Evolutionary conservation across 768 basidiomycete species (phyloP), one percentile per base, ranked within the genome.

Genomic region (Boletus huronensis): DNA sequence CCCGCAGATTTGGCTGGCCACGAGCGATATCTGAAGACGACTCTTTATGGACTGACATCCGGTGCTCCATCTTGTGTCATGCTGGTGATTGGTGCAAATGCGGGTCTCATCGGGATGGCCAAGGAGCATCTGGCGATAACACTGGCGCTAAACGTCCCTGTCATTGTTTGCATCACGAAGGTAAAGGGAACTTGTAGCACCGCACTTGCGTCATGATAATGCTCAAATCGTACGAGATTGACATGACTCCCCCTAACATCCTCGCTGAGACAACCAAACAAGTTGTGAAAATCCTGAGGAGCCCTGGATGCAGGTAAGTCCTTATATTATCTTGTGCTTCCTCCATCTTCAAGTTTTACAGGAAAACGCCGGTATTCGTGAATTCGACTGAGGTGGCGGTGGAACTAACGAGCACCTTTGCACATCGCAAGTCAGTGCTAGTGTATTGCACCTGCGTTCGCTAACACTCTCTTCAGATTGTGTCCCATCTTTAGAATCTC

Each of bases 71-170:
- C 85, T 53, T 96, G 89, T 67, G 88, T 91, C 13, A 85, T 97
- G 51, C 76, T 99, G 43, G 95, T 96, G 75, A 90, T 98, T 11
- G 97, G 95, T 21, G 94, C 86, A 8, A 98, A 99, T 68, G 96
- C 97, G 2, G 91, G 91, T 8, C 69, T 93, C 39, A 92, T 93
- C 58, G 82, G 91, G 48, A 93, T 93, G 92, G 91, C 88, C 32
- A 93, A 98, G 71, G 97, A 99, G 70, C 97, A 99, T 71, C 75
- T 99, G 11, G 93, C 97, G 1, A 95, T 98, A 55, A 85, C 96
- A 3, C 77, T 99, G 2, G 97, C 97, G 6, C 73, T 99, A 48
- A 92, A 87, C 64, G 90, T 98, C 1, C 97, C 97, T 3, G 85
- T 99, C 21, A 84, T 93, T 10, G 89, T 95, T 41, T 93, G 93